Evolutionary conservation across 805 yeast species (phyloP).

Genomic region (Candida ortonii): DNA sequence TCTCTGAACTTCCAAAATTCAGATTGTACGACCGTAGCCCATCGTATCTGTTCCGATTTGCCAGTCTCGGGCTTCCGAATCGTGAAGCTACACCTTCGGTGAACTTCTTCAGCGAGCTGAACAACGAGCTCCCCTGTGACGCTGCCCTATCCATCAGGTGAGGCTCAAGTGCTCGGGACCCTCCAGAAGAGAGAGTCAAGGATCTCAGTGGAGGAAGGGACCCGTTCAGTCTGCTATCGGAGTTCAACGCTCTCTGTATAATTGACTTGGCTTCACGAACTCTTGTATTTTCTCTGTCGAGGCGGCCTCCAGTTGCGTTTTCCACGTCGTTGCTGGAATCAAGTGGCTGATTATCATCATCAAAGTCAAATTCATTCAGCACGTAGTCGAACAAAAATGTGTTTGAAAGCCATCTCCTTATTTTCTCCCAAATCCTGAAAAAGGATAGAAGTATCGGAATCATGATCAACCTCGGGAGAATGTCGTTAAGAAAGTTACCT

Average conservation of each 20-base stretch:
- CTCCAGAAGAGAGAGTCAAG: conserved; percentile 18
- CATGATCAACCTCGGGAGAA: conserved; percentile 72
- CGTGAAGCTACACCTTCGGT: no score
- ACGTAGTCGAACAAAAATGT: conserved; percentile 32
- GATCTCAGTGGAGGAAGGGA: conserved; percentile 16
- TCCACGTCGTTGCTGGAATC: conserved; percentile 15
- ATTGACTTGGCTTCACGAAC: conserved; percentile 30
- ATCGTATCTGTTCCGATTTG: conserved; percentile 10
- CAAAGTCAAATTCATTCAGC: conserved; percentile 32
- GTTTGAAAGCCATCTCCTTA: conserved; percentile 38
- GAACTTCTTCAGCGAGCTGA: conserved; percentile 6
- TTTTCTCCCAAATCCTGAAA: conserved; percentile 64
- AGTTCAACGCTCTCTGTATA: conserved; percentile 22
- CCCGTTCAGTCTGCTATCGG: conserved; percentile 11
- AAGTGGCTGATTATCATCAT: conserved; percentile 13
- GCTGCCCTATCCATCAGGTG: neutral
- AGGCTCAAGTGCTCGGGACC: conserved; percentile 1
- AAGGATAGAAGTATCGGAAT: conserved; percentile 65
- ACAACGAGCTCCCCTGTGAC: neutral
- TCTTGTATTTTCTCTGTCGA: conserved; percentile 19
- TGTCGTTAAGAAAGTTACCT: conserved; percentile 66
- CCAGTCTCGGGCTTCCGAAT: neutral
- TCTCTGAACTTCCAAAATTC: conserved; percentile 12
- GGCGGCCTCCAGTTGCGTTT: conserved; percentile 9
- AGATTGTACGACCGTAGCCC: conserved; percentile 27